Evolutionary conservation across 805 yeast species (phyloP), one percentile per base, ranked within the genome.

Genomic region (Kuraishia ogatae): DNA sequence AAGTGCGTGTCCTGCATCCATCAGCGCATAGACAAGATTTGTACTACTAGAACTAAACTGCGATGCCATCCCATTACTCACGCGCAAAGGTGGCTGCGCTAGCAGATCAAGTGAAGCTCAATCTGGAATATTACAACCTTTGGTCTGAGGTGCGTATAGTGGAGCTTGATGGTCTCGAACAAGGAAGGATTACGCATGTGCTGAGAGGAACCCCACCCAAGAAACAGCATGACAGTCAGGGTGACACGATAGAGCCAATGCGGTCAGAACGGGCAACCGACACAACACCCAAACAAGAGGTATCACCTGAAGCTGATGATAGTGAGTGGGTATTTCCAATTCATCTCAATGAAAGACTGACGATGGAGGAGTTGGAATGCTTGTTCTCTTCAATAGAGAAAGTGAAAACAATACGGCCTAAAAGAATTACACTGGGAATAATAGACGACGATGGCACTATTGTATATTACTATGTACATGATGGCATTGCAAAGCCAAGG

Each of bases 381-480:
- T 69, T 80, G 61, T 83, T 83, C 56, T 58, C 57, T 0, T 61
- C 49, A 13, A 62, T 76, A 1, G 56, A 57, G 5, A 23, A 21
- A 8, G 28, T 4, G 1, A 54, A 23, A 1, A 57, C 57, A 1
- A 4, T 2, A 6, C 62, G 80, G 26, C 80, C 82, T 0, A 67
- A 66, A 50, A 69, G 83, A 55, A 58, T 87, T 2, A 70, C 84
- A 0, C 58, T 82, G 29, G 91, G 81, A 0, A 71, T 86, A 7
- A 76, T 80, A 2, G 83, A 80, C 60, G 77, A 77, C 55, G 94
- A 87, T 64, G 85, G 89, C 1, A 83, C 91, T 0, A 75, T 84
- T 20, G 85, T 85, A n/a, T 87, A 82, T 61, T 86, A 87, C 65
- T 79, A 80, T 64, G 73, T 84, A 19, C 81, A 84, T 64, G 82